Conservation (phyloP, 139 green algal genomes). For the Coelastrella sp. region DNA sequence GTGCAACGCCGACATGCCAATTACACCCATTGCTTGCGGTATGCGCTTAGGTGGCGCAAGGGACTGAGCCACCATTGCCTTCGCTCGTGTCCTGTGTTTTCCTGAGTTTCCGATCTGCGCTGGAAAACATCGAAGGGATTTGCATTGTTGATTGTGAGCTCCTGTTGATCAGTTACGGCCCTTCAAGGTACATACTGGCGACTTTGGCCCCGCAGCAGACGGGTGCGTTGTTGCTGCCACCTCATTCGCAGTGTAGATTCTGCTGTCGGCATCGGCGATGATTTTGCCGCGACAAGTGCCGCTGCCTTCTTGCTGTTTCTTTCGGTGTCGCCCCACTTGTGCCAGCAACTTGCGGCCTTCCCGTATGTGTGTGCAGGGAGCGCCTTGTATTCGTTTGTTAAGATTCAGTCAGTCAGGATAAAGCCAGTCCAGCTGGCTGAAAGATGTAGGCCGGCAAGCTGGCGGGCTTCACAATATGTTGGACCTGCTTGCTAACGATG, state of each 20-base stretch:
- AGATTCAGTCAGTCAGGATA: not conserved
- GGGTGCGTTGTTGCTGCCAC: not conserved
- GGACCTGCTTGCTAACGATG: constrained; percentile 32
- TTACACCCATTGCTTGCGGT: not conserved
- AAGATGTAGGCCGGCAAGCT: constrained; percentile 5
- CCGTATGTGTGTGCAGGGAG: not conserved
- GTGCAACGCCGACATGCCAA: not conserved
- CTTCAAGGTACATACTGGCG: too few relatives aligned
- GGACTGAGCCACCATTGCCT: not conserved
- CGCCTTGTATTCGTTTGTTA: too few relatives aligned
- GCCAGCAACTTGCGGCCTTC: not conserved
- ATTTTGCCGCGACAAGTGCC: not conserved
- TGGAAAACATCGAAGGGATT: not conserved
- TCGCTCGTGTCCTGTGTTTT: not conserved
- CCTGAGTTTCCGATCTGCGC: not conserved
- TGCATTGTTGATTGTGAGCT: not conserved
- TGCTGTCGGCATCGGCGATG: not conserved
- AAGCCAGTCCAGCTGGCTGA: not conserved
- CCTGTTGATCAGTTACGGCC: not conserved
- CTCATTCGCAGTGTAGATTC: not conserved
- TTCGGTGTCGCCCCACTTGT: not conserved
- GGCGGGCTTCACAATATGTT: constrained; percentile 25
- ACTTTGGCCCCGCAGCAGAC: not conserved
- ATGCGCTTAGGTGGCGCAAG: not conserved
- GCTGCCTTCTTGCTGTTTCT: not conserved